Base-by-base conservation (phyloP, 2,329 filamentous ascomycete genomes). In the Fusarium nurragi region DNA sequence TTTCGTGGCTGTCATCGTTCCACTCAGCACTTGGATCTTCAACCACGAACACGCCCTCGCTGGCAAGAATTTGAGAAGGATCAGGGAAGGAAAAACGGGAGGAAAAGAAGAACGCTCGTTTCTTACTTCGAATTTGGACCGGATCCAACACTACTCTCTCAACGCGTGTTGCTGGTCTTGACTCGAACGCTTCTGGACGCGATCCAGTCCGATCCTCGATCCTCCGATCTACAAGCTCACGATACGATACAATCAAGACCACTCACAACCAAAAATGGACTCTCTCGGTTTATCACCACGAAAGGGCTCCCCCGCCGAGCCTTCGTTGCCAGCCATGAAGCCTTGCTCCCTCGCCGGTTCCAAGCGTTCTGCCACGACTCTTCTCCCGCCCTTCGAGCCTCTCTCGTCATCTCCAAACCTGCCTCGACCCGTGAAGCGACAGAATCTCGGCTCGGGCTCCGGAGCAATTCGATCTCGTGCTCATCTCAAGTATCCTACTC, bases 401-500 rank as follows among this genome's bases (percentile, higher is more conserved):
- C 80, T 92, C 55, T 90, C 90, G n/a, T 93, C 91, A 21, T 93
- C 91, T 13, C 90, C 91, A 3, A 85, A 81, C 53, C 86, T 93
- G 47, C 90, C 90, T 45, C 85, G 89, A 52, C 84, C 89, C 8
- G 75, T 80, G 45, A 94, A 93, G 80, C 87, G 90, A 74, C 90
- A 88, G 73, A 86, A 84, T 41, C 73, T 76, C 13, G 58, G 46
- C 19, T 60, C 60, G 6, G 63, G 65, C 6, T 54, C 63, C 11
- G 56, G 54, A 21, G 28, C 19, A n/a, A 36, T 41, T 6, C 64
- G 54, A 12, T 64, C 65, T 18, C 80, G 79, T 68, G 82, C 82
- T 54, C 83, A 84, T 67, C 78, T 84, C 68, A 93, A 90, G 74
- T 98, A 98, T 79, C 95, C 95, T 38, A 98, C 95, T 4, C 95